Evolutionary conservation across 208 protist genomes (phyloP).

Genomic region (Trypanosoma caninum): DNA sequence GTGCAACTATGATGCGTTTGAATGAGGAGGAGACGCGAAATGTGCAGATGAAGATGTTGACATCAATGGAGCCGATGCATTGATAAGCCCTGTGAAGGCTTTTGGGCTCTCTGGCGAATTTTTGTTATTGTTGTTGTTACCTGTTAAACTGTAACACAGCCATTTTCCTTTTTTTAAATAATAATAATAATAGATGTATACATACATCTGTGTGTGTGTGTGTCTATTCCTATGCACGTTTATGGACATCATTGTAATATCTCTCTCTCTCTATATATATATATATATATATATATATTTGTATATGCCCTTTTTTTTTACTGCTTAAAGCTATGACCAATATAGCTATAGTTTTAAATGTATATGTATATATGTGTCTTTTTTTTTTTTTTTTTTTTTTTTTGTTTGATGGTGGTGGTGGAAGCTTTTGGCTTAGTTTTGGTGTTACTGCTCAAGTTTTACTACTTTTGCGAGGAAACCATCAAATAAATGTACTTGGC

Average conservation of each 20-base stretch:
- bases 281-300: slow-evolving; percentile 9
- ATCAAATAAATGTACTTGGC: slow-evolving; percentile 49
- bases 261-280: slow-evolving; percentile 12
- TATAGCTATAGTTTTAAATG: neutral
- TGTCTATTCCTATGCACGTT: too few relatives aligned
- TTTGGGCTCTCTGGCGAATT: too few relatives aligned
- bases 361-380: slow-evolving; percentile 6
- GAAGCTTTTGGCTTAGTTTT: slow-evolving; percentile 11
- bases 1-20: slow-evolving; percentile 31
- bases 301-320: too few relatives aligned
- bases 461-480: neutral
- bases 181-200: neutral
- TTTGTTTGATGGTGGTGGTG: too few relatives aligned
- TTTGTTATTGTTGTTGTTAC: too few relatives aligned
- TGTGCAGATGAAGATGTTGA: slow-evolving; percentile 59
- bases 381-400: slow-evolving; percentile 13
- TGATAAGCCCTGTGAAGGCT: neutral
- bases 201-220: neutral
- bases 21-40: slow-evolving; percentile 50
- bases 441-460: neutral
- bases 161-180: neutral
- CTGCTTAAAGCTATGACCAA: too few relatives aligned
- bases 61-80: slow-evolving; percentile 62
- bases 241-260: neutral
- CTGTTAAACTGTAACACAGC: too few relatives aligned